A percentile compares a stretch with the other conserved stretches of the same genome.
Evolutionary conservation across 2,329 filamentous ascomycete species (phyloP).

Genomic region (Cladophialophora immunda): DNA sequence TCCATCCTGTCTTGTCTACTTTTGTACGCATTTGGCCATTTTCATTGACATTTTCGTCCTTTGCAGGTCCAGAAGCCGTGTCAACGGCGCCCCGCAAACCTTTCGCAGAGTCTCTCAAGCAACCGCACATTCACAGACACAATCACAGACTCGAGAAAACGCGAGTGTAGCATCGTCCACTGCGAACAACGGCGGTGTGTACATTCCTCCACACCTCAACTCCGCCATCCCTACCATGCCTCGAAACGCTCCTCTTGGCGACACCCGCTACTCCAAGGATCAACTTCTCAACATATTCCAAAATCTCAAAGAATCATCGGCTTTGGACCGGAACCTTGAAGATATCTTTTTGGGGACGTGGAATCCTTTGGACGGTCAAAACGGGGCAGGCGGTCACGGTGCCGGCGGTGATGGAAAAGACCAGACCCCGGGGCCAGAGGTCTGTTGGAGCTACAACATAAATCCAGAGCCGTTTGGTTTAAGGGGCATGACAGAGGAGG

Average conservation of each 20-base stretch:
- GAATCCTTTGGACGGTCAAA: constrained; percentile 73
- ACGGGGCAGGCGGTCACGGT: constrained; percentile 70
- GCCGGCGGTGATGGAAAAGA: constrained; percentile 79
- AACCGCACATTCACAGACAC: constrained; percentile 52
- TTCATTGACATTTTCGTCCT: constrained; percentile 23
- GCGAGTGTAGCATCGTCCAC: constrained; percentile 45
- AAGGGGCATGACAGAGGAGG: constrained; percentile 73
- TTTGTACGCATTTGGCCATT: neutral
- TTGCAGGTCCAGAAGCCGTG: constrained; percentile 66
- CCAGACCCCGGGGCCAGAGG: constrained; percentile 79
- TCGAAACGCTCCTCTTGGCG: constrained; percentile 63
- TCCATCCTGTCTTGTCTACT: neutral
- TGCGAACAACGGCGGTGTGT: constrained; percentile 57
- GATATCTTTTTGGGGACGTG: constrained; percentile 77
- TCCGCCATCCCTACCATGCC: constrained; percentile 56
- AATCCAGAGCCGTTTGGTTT: constrained; percentile 75
- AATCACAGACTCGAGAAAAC: constrained; percentile 55
- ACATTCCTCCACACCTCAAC: constrained; percentile 69
- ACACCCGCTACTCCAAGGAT: constrained; percentile 77
- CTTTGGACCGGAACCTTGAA: constrained; percentile 68
- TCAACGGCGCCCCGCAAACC: constrained; percentile 73
- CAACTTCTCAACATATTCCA: constrained; percentile 79
- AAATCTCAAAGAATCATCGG: constrained; percentile 62
- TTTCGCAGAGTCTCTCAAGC: constrained; percentile 71
- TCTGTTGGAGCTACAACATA: constrained; percentile 86